phyloP scores from a whole-genome alignment of 2,329 filamentous ascomycete species.

The Daldinia sp. region DNA sequence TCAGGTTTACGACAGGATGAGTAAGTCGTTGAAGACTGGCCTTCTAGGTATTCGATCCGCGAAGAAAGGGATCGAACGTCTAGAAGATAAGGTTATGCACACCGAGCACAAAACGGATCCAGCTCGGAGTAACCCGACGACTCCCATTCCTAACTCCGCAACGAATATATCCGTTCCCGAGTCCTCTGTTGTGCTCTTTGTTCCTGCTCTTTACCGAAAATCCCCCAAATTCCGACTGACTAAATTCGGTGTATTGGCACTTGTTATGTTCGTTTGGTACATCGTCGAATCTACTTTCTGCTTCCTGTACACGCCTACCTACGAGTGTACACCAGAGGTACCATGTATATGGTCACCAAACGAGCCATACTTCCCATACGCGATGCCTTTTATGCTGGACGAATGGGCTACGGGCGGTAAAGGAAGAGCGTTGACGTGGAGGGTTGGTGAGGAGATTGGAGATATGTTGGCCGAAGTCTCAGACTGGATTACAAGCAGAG shows the following conservation, averaged over 20 bases:
- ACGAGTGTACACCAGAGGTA: conserved; percentile 53
- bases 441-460: conserved; percentile 53
- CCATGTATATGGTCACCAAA: conserved; percentile 64
- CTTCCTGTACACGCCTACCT: conserved; percentile 60
- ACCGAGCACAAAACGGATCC: conserved; percentile 45
- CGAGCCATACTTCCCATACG: conserved; percentile 67
- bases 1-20: conserved; percentile 59
- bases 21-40: conserved; percentile 59
- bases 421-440: conserved; percentile 52
- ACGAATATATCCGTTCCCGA: conserved; percentile 7
- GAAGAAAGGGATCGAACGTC: conserved; percentile 65
- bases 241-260: conserved; percentile 55
- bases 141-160: conserved; percentile 12
- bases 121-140: conserved; percentile 8
- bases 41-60: conserved; percentile 62
- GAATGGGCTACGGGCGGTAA: conserved; percentile 65
- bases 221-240: conserved; percentile 58
- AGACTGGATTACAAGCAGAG: conserved; percentile 56
- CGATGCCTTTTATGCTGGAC: conserved; percentile 69
- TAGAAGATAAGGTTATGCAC: conserved; percentile 61
- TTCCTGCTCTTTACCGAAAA: conserved; percentile 58
- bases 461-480: conserved; percentile 59
- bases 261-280: conserved; percentile 61
- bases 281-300: conserved; percentile 63
- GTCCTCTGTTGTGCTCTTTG: conserved; percentile 52